phyloP scores from a whole-genome alignment of 164 flowering plant species.

The Pachysandra terminalis region DNA sequence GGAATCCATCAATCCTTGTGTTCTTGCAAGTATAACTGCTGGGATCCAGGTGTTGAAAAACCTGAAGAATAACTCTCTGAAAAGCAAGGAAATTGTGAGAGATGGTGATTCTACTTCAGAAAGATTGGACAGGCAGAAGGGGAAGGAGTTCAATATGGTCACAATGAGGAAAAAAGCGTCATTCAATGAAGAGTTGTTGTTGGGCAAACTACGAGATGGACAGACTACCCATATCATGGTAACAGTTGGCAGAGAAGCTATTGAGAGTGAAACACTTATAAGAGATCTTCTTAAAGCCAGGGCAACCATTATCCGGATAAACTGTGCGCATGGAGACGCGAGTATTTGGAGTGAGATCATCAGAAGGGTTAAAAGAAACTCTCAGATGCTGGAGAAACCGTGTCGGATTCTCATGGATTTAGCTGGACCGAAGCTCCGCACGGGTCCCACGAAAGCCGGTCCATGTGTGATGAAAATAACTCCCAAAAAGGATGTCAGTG shows the following conservation, averaged over 20 bases:
- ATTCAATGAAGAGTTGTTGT: slow-evolving; percentile 32
- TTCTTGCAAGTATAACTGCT: slow-evolving; percentile 51
- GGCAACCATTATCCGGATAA: slow-evolving; percentile 53
- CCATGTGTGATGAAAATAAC: slow-evolving; percentile 65
- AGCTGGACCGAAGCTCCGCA: slow-evolving; percentile 78
- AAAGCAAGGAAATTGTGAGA: slow-evolving; percentile 8
- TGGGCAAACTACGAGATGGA: slow-evolving; percentile 44
- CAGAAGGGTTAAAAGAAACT: slow-evolving; percentile 39
- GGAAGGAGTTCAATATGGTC: slow-evolving; percentile 23
- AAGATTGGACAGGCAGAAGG: slow-evolving; percentile 13
- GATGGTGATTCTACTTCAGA: slow-evolving; percentile 15
- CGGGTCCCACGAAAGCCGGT: slow-evolving; percentile 44
- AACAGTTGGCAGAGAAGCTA: slow-evolving; percentile 56
- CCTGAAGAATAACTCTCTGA: slow-evolving; percentile 19
- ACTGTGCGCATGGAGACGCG: slow-evolving; percentile 67
- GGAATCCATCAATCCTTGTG: slow-evolving; percentile 40
- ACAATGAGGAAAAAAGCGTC: slow-evolving; percentile 38
- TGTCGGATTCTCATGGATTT: slow-evolving; percentile 72
- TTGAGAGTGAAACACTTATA: slow-evolving; percentile 37
- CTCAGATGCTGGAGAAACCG: slow-evolving; percentile 65
- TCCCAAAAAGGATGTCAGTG: slow-evolving; percentile 51
- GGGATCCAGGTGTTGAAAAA: slow-evolving; percentile 42
- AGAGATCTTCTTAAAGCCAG: slow-evolving; percentile 49
- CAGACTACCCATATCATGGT: slow-evolving; percentile 59
- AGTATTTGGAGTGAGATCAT: slow-evolving; percentile 62